Conservation (phyloP, 2,329 filamentous ascomycete genomes). For the Colletotrichum orchidophilum region DNA sequence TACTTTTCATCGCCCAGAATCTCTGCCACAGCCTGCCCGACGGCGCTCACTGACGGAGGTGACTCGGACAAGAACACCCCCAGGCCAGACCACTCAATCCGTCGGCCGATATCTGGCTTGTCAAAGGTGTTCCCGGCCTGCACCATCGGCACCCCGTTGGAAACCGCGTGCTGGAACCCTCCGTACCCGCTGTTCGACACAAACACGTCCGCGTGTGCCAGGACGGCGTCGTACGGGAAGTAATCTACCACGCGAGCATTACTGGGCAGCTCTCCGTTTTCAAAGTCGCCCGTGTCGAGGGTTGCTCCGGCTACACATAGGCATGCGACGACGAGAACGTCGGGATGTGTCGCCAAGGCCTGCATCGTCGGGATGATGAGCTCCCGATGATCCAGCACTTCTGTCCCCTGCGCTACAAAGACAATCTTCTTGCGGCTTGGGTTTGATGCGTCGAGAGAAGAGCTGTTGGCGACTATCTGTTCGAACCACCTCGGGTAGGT, state of each 20-base stretch:
- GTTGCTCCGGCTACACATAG: not conserved
- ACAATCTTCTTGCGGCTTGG: slow-evolving; percentile 49
- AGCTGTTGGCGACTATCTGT: slow-evolving; percentile 44
- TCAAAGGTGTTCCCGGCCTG: slow-evolving; percentile 53
- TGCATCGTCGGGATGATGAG: slow-evolving; percentile 55
- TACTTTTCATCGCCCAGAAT: slow-evolving; percentile 34
- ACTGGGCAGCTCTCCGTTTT: slow-evolving; percentile 44
- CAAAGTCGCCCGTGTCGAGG: not conserved
- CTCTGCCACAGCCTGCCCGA: slow-evolving; percentile 34
- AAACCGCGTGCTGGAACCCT: slow-evolving; percentile 54
- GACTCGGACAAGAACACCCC: slow-evolving; percentile 41
- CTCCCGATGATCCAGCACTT: slow-evolving; percentile 48
- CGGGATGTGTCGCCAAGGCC: slow-evolving; percentile 49
- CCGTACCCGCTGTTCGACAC: slow-evolving; percentile 61
- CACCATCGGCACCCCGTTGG: slow-evolving; percentile 57
- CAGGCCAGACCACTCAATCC: slow-evolving; percentile 36
- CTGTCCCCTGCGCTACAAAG: slow-evolving; percentile 58
- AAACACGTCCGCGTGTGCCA: slow-evolving; percentile 55
- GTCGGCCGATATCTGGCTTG: slow-evolving; percentile 41
- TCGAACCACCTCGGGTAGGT: slow-evolving; percentile 55
- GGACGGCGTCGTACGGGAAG: slow-evolving; percentile 56
- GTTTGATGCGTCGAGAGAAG: not conserved
- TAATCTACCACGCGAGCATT: slow-evolving; percentile 58
- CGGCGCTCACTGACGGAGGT: slow-evolving; percentile 35
- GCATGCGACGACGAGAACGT: slow-evolving; percentile 45